Percentiles rank a stretch among this genome's conserved stretches.
Conservation (phyloP, 768 basidiomycete genomes). For the Auricularia cornea region DNA sequence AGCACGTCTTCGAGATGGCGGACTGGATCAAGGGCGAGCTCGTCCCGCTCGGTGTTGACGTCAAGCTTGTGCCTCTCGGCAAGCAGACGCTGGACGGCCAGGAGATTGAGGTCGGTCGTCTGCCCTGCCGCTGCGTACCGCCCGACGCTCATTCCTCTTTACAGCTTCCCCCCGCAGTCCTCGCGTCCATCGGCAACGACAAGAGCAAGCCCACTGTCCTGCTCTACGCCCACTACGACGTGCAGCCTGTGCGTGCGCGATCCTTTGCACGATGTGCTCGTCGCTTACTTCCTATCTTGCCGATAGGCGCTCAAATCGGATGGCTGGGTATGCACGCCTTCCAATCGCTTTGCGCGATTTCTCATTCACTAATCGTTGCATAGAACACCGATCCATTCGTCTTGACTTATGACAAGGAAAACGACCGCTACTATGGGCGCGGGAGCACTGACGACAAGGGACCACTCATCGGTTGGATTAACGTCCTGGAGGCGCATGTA, state of each 20-base stretch:
- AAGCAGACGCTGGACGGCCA: constrained; percentile 65
- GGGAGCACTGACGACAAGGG: constrained; percentile 91
- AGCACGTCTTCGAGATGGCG: constrained; percentile 80
- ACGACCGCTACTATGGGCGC: constrained; percentile 66
- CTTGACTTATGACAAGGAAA: constrained; percentile 46
- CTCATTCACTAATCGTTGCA: not conserved
- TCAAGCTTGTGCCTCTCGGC: constrained; percentile 68
- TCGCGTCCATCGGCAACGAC: constrained; percentile 76
- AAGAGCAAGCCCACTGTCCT: constrained; percentile 88
- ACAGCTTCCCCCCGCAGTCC: constrained; percentile 71
- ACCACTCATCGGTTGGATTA: constrained; percentile 81
- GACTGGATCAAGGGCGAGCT: constrained; percentile 72
- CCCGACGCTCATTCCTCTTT: not conserved
- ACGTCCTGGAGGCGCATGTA: constrained; percentile 77
- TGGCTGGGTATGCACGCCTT: constrained; percentile 50
- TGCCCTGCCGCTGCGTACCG: not conserved
- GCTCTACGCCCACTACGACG: constrained; percentile 92
- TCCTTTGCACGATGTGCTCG: not conserved
- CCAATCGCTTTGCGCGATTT: not conserved
- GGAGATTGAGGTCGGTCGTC: constrained; percentile 30
- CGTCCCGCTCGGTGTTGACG: constrained; percentile 67
- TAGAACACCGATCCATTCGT: constrained; percentile 67
- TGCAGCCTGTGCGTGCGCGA: constrained; percentile 63
- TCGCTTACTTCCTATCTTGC: not conserved
- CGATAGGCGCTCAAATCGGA: constrained; percentile 41